Percentiles rank a stretch among this genome's conserved stretches.
phyloP scores from a whole-genome alignment of 2,329 filamentous ascomycete genomes.

The Neonectria coccinea region DNA sequence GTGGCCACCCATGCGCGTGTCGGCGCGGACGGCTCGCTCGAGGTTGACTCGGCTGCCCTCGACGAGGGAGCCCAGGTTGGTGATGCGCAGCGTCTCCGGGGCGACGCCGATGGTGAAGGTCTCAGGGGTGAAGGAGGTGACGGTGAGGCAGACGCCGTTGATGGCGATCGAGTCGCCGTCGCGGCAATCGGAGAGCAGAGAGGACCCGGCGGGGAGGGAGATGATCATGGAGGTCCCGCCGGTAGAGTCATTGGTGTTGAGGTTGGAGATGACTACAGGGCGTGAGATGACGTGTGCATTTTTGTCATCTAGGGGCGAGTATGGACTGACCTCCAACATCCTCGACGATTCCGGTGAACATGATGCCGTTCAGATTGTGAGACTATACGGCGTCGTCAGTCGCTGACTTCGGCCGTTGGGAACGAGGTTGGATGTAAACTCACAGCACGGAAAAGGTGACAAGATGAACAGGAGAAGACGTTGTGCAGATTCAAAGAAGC shows the following conservation, averaged over 20 bases:
- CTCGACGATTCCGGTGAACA: conserved; percentile 98
- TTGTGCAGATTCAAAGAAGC: neutral
- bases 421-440: neutral
- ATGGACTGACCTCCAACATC: conserved; percentile 83
- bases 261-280: conserved; percentile 80
- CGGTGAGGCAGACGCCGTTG: conserved; percentile 95
- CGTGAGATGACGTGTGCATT: conserved; percentile 30
- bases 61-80: conserved; percentile 85
- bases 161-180: conserved; percentile 94
- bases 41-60: conserved; percentile 83
- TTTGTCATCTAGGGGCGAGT: neutral
- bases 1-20: conserved; percentile 97
- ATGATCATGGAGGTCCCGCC: conserved; percentile 94
- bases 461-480: neutral
- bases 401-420: neutral
- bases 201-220: conserved; percentile 71
- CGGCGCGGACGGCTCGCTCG: conserved; percentile 89
- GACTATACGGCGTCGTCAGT: neutral
- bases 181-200: conserved; percentile 85
- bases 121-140: conserved; percentile 67
- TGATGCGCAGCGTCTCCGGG: conserved; percentile 94
- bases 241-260: conserved; percentile 83
- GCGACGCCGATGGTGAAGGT: conserved; percentile 93
- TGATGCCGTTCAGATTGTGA: conserved; percentile 55
- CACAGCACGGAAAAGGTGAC: neutral